These are phyloP conservation scores for Nicotiana attenuata DNA, from an alignment of 257 asterid species.

Conservation along the genomic window DNA sequence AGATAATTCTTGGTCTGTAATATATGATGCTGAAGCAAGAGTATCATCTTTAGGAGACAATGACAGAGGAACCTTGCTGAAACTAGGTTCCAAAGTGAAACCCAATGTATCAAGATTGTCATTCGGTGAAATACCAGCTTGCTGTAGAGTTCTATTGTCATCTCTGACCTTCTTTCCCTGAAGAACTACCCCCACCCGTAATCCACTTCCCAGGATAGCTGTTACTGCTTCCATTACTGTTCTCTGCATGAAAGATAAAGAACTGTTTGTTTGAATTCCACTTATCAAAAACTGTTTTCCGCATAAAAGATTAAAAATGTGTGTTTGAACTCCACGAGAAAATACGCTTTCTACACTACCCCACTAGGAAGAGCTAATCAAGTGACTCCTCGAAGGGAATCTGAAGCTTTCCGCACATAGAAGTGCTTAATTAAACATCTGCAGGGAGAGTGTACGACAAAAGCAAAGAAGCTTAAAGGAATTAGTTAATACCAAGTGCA, in stretches of 20 bases:
- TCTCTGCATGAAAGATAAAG: conserved; percentile 27
- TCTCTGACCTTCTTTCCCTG: conserved; percentile 72
- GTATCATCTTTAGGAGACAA: conserved; percentile 18
- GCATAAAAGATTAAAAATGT: background rate
- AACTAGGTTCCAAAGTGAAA: conserved; percentile 55
- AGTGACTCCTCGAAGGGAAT: no score
- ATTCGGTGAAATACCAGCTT: conserved; percentile 56
- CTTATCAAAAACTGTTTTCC: no score
- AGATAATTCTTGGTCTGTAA: conserved; percentile 22
- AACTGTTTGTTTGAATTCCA: no score
- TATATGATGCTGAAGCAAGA: conserved; percentile 23
- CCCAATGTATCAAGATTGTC: conserved; percentile 48
- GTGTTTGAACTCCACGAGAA: background rate
- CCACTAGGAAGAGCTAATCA: no score
- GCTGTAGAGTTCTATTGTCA: conserved; percentile 56
- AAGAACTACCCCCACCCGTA: conserved; percentile 64
- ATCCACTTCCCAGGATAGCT: conserved; percentile 53
- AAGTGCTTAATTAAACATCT: background rate
- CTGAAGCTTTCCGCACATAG: no score
- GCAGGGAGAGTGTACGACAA: no score
- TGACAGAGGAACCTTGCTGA: conserved; percentile 25
- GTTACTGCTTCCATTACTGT: conserved; percentile 67
- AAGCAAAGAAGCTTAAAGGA: background rate
- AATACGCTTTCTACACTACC: no score
- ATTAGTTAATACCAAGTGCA: background rate